Evolutionary conservation across 805 yeast genomes (phyloP), one percentile per base, ranked within the genome.

Genomic region (Yarrowia sp.): DNA sequence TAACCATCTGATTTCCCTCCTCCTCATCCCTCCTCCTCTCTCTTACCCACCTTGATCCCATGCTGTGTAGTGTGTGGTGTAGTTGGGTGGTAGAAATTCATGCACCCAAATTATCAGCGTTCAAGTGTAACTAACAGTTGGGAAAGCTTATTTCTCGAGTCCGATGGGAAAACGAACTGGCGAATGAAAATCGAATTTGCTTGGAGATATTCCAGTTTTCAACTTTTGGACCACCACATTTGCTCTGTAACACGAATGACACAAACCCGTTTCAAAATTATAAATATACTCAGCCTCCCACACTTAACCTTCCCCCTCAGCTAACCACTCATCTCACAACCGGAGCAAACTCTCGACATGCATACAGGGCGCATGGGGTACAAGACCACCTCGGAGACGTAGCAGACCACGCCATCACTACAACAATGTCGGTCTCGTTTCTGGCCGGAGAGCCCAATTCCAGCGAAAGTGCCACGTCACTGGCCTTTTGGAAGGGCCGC

Each of bases 361-460:
- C 56, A 32, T 32, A 9, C 19, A 19, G 14, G 17, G 9, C 40
- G 40, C 56, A 30, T 21, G 56, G 3, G 10, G 6, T 8, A 32
- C 56, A 32, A 48, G 40, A 30, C 56, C 36, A 49, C 56, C 40
- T 49, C 8, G 54, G 43, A 17, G 21, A 33, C 35, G 8, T 22
- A 19, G 19, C 44, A 24, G 35, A 8, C 48, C 48, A 43, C 48
- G 48, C 48, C 48, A 43, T 46, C 41, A 30, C 32, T 21, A 12
- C 48, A 36, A n/a, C 19, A 14, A 70, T 70, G 71, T 66, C 68
- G n/a, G 67, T 68, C 35, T 66, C 67, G 17, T 72, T 89, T 71
- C 83, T 90, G 49, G 97, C 97, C 1, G 98, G 98, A 1, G 90
- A 89, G 72, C 95, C 95, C 19, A 88, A 87, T 72, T 75, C 78